A percentile compares a stretch with the other conserved stretches of the same genome.
These are phyloP conservation scores for Canna indica DNA, from an alignment of 176 grass and related monocot species.

Conservation along the genomic window DNA sequence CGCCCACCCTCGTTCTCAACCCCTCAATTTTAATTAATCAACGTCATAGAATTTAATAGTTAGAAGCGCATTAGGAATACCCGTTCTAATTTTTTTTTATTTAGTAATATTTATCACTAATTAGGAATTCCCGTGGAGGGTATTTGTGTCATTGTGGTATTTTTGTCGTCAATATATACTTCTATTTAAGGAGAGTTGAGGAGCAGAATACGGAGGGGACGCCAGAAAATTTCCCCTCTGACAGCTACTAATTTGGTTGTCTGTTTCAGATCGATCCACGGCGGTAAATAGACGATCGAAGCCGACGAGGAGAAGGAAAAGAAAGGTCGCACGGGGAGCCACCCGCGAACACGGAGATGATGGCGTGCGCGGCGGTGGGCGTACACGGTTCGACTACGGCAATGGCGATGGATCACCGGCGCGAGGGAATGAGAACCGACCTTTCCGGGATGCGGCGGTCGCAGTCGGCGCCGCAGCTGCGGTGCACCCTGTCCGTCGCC, in stretches of 20 bases:
- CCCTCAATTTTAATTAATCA: no score
- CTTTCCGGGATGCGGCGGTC: neutral
- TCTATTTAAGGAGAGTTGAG: neutral
- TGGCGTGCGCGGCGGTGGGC: conserved; percentile 6
- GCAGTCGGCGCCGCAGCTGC: conserved; percentile 6
- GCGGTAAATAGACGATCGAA: neutral
- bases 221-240: neutral
- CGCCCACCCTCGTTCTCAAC: neutral
- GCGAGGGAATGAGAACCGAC: neutral
- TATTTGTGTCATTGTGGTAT: neutral
- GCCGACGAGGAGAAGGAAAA: neutral
- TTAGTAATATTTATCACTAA: no score
- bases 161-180: neutral
- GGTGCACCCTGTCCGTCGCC: neutral
- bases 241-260: neutral
- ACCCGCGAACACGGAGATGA: neutral
- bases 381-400: neutral
- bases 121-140: neutral
- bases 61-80: neutral
- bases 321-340: no score
- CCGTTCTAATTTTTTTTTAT: no score
- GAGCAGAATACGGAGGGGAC: neutral
- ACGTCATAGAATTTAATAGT: neutral
- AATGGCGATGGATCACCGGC: neutral
- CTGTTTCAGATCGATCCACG: neutral